Base-by-base conservation (phyloP, 164 flowering plant genomes). In the Magnolia officinalis region DNA sequence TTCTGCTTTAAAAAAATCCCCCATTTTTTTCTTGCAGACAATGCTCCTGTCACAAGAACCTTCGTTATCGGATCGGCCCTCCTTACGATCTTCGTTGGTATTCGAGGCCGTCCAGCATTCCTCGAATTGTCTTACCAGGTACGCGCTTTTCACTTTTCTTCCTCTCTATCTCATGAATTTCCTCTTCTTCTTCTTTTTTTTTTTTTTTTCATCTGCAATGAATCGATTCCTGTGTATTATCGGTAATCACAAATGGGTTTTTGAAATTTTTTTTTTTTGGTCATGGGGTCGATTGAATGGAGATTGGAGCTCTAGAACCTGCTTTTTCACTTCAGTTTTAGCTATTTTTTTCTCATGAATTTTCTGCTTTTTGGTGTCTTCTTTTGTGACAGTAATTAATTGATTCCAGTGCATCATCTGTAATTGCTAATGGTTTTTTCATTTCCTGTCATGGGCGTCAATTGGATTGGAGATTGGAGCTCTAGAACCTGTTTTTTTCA, bases 101-200 rank as follows among this genome's bases (percentile, higher is more conserved):
- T 94, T 85, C 86, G 82, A 80, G 91, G 92, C 63, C 92, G 94
- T 71, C 83, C 91, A n/a, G 73, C 75, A 50, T 87, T 81, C 74
- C 88, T 91, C 29, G 93, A 88, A 29, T 82, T 93, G 63, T 91
- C 99, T 0, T 88, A 90, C 82, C 89, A 87, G 97, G 99, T 96
- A 64, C 10, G 37, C 55, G n/a, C 51, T 50, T 67, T 2, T 29
- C 63, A 6, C 5, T 20, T 68, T 69, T 26, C 26, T 59, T 18
- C 26, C 2, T 67, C 13, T 70, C 55, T 65, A 71, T 74, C 65
- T 13, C 6, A n/a, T 74, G 16, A 51, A 23, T 52, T 10, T 49
- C 65, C 8, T 20, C 26, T 55, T 59, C 50, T 18, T 14, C 65
- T 77, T 50, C 8, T 16, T 10, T 23, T 23, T n/a, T n/a, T n/a